A percentile compares a stretch with the other conserved stretches of the same genome.
These are phyloP conservation scores for Pythium oligandrum DNA, from an alignment of 352 stramenopile species.

Conservation along the genomic window DNA sequence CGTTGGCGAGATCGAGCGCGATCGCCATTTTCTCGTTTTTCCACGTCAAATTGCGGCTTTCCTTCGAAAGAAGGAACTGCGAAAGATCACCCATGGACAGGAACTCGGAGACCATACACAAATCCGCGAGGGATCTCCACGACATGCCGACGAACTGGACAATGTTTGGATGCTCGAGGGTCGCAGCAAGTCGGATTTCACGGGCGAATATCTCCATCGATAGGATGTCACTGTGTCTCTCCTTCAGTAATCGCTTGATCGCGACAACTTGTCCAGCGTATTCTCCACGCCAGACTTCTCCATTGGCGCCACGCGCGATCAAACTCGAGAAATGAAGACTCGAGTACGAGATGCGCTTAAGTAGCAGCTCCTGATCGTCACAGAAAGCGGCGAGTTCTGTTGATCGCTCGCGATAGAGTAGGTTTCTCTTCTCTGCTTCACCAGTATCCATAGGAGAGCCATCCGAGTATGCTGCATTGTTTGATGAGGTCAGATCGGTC, in stretches of 20 bases:
- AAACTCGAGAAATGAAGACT: constrained; percentile 15
- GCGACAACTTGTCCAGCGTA: constrained; percentile 24
- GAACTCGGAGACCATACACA: constrained; percentile 36
- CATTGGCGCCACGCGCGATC: constrained; percentile 14
- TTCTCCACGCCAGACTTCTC: constrained; percentile 20
- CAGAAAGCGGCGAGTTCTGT: constrained; percentile 16
- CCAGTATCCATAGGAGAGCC: background rate
- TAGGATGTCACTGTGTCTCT: constrained; percentile 11
- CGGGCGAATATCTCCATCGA: constrained; percentile 16
- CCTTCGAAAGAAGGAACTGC: constrained; percentile 4
- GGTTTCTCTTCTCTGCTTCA: constrained; percentile 17
- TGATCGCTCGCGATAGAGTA: constrained; percentile 11
- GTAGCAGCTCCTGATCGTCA: constrained; percentile 17
- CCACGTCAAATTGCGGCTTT: constrained; percentile 6
- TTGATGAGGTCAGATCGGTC: too few species aligned
- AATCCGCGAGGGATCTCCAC: constrained; percentile 33
- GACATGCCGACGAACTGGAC: constrained; percentile 38
- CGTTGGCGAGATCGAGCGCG: constrained; percentile 18
- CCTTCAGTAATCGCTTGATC: constrained; percentile 21
- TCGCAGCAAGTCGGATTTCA: constrained; percentile 29
- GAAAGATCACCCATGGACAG: constrained; percentile 35
- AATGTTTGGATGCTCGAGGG: constrained; percentile 34
- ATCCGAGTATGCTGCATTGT: background rate
- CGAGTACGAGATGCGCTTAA: constrained; percentile 16
- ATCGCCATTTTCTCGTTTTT: constrained; percentile 15